Evolutionary conservation across 345 rosid species (phyloP), one percentile per base, ranked within the genome.

Genomic region (Eucalyptus grandis): DNA sequence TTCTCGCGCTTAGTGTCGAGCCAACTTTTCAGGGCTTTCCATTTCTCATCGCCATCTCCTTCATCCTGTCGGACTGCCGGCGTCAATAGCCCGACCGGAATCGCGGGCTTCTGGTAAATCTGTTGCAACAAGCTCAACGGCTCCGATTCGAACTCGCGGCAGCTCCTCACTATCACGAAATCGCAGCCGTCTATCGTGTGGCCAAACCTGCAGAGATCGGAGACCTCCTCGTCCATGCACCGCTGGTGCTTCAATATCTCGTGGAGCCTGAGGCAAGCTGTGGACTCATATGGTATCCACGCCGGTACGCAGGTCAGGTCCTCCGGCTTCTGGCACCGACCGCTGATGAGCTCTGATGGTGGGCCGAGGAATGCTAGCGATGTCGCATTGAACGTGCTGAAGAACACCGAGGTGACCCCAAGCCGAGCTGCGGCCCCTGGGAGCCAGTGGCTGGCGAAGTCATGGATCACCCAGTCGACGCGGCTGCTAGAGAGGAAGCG

Each of bases 371-470:
- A 93, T 12, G 89, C 89, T 16, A 88, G 24, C 10, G 81, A 1
- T 14, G 90, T 86, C 5, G 93, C 93, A 10, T 53, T 87, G 90
- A 89, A 86, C 14, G 92, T 89, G 80, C 93, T 90, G 87, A 93
- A 92, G 58, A 85, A 92, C n/a, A 88, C 93, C 5, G 89, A 69
- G 86, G 65, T 24, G 40, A 92, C 87, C 5, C 93, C 90, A 2
- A 92, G 80, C 47, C 49, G 89, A 46, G 91, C 31, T 4, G 93
- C 90, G 7, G 90, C 49, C 2, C 91, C 82, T 26, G 94, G 93
- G 21, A 94, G 88, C 94, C 95, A 94, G 86, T 93, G 87, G 65
- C 94, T 40, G 24, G 90, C 88, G 69, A 92, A 91, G 89, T 94
- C 95, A 0, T 82, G 92, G 12, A 94, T 50, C 49, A 93, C 30